A percentile compares a stretch with the other conserved stretches of the same genome.
phyloP scores from a whole-genome alignment of 306 rosid genomes.

The Trichosanthes cucumerina region DNA sequence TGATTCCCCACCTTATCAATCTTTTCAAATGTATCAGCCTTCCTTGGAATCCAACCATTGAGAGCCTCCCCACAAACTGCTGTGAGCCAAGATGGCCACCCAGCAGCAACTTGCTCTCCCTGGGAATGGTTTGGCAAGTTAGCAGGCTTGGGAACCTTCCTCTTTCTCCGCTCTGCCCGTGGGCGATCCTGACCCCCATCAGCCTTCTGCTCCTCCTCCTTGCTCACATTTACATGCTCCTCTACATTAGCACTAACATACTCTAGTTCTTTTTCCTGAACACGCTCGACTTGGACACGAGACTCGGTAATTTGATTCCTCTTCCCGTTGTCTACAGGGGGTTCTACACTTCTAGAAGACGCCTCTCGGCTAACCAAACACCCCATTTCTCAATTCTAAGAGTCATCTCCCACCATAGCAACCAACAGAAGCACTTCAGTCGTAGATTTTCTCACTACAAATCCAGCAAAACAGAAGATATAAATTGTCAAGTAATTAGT shows the following conservation, averaged over 20 bases:
- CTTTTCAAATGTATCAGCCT: slow-evolving; percentile 60
- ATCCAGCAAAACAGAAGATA: neutral
- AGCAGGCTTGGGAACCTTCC: slow-evolving; percentile 33
- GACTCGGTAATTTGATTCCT: slow-evolving; percentile 24
- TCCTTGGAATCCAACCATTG: slow-evolving; percentile 57
- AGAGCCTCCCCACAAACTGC: slow-evolving; percentile 67
- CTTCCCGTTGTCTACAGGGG: slow-evolving; percentile 37
- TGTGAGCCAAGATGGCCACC: slow-evolving; percentile 74
- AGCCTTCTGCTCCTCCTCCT: slow-evolving; percentile 30
- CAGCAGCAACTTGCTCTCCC: slow-evolving; percentile 59
- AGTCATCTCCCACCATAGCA: slow-evolving; percentile 13
- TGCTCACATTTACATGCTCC: slow-evolving; percentile 24
- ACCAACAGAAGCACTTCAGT: neutral
- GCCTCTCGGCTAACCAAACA: slow-evolving; percentile 47
- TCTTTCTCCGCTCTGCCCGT: slow-evolving; percentile 31
- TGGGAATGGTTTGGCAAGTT: slow-evolving; percentile 37
- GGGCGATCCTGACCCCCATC: slow-evolving; percentile 24
- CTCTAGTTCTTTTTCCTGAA: slow-evolving; percentile 1
- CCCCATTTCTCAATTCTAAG: slow-evolving; percentile 52
- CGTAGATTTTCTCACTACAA: slow-evolving; percentile 3
- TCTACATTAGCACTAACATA: slow-evolving; percentile 19
- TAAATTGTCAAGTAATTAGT: neutral
- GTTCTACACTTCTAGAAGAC: slow-evolving; percentile 22
- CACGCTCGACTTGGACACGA: slow-evolving; percentile 28
- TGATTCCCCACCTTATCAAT: slow-evolving; percentile 45